Conservation (phyloP, 768 basidiomycete species). For the Lenzites betulinus region DNA sequence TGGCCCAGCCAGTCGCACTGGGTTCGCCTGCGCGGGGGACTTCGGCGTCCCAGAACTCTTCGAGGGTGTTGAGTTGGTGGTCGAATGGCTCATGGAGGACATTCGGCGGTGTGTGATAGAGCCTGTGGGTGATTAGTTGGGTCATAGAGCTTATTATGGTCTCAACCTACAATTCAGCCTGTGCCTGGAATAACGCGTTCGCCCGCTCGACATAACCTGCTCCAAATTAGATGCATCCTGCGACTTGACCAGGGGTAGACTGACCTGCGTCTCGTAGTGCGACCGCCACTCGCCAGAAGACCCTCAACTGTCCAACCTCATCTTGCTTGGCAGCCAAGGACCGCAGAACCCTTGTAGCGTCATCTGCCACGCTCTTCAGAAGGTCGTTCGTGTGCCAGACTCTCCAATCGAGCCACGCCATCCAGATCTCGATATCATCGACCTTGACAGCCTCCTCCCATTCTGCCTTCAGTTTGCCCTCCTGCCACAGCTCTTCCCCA, state of each 20-base stretch:
- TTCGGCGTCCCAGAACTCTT: constrained; percentile 87
- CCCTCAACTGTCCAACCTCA: constrained; percentile 50
- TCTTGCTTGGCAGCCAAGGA: constrained; percentile 37
- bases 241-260: constrained; percentile 9
- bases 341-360: constrained; percentile 49
- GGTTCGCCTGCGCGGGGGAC: constrained; percentile 72
- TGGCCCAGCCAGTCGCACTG: constrained; percentile 66
- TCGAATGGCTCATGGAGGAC: constrained; percentile 47
- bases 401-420: constrained; percentile 82
- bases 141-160: background rate
- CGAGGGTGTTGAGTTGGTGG: constrained; percentile 57
- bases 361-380: constrained; percentile 54
- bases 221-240: background rate
- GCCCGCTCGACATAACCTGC: constrained; percentile 75
- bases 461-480: constrained; percentile 53
- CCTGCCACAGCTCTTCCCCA: constrained; percentile 73
- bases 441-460: constrained; percentile 68
- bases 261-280: constrained; percentile 66
- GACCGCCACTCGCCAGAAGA: constrained; percentile 72
- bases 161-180: constrained; percentile 70
- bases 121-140: constrained; percentile 39
- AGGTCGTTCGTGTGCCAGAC: constrained; percentile 51
- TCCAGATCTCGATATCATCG: constrained; percentile 61
- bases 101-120: constrained; percentile 56
- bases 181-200: constrained; percentile 78